Evolutionary conservation across 2,329 filamentous ascomycete species (phyloP).

Genomic region (Capronia epimyces): DNA sequence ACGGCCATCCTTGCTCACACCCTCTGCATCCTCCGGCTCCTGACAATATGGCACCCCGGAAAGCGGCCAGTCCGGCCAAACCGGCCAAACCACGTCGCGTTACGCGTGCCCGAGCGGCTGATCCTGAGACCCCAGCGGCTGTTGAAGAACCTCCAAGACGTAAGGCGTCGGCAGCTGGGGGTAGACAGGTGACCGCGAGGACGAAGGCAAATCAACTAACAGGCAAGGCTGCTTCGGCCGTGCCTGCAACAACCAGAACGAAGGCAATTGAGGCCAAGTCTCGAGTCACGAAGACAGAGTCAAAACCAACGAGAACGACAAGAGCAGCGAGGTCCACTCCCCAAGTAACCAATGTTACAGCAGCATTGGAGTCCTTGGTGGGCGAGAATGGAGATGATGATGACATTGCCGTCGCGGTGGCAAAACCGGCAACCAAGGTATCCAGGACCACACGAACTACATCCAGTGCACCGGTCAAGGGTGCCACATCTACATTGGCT

Average conservation of each 20-base stretch:
- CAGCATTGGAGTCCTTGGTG: background rate
- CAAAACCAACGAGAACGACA: constrained; percentile 4
- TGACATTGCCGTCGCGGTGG: background rate
- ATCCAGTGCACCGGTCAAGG: background rate
- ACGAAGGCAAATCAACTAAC: constrained; percentile 13
- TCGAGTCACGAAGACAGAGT: constrained; percentile 18
- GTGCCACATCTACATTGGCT: constrained; percentile 13
- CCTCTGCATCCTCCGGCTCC: background rate
- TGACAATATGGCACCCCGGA: constrained; percentile 21
- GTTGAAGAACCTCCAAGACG: constrained; percentile 14
- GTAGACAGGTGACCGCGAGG: background rate
- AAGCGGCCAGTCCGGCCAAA: constrained; percentile 31
- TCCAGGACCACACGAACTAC: constrained; percentile 10
- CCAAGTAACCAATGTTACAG: constrained; percentile 1
- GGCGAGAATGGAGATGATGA: constrained; percentile 9
- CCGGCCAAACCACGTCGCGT: constrained; percentile 32
- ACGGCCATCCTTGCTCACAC: background rate
- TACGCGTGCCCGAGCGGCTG: constrained; percentile 32
- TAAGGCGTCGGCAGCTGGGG: background rate
- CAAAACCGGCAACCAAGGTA: constrained; percentile 5
- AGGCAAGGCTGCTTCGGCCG: constrained; percentile 20
- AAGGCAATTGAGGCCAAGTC: constrained; percentile 25
- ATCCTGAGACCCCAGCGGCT: constrained; percentile 12
- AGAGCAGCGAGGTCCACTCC: constrained; percentile 2
- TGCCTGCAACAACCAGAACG: constrained; percentile 21